Conservation (phyloP, 805 yeast species). For the Candida oleophila region DNA sequence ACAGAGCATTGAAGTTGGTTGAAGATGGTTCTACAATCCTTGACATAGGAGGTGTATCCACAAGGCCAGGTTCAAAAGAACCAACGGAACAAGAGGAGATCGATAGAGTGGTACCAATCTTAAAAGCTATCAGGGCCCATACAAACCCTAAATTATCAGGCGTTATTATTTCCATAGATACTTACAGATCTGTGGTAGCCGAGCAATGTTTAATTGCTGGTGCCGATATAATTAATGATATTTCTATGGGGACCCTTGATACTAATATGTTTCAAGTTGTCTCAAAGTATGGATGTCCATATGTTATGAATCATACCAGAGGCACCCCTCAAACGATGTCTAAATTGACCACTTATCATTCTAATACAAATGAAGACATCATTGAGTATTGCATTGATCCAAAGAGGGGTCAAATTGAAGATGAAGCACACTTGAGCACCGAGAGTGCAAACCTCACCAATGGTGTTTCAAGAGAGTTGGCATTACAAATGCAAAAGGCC, state of each 20-base stretch:
- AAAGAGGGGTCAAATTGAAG: constrained; percentile 14
- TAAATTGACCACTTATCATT: constrained; percentile 51
- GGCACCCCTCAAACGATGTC: constrained; percentile 80
- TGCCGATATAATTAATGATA: constrained; percentile 90
- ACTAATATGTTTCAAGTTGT: constrained; percentile 62
- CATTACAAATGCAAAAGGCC: constrained; percentile 55
- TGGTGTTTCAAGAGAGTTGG: constrained; percentile 66
- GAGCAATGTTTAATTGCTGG: constrained; percentile 66
- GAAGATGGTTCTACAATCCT: constrained; percentile 68
- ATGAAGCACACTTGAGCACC: constrained; percentile 10
- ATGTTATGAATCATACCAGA: constrained; percentile 79
- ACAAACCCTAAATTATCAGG: constrained; percentile 32
- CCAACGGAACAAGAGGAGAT: constrained; percentile 67
- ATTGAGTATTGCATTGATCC: constrained; percentile 36
- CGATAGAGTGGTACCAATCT: constrained; percentile 65
- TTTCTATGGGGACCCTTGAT: constrained; percentile 78
- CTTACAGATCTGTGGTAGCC: constrained; percentile 80
- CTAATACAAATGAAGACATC: constrained; percentile 33
- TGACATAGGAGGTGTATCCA: constrained; percentile 94
- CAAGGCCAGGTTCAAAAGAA: constrained; percentile 78
- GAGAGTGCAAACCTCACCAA: constrained; percentile 40
- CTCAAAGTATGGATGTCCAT: constrained; percentile 71
- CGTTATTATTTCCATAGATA: constrained; percentile 77
- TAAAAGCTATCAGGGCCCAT: constrained; percentile 56
- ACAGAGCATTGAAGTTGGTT: constrained; percentile 49